Evolutionary conservation across 208 protist species (phyloP), one percentile per base, ranked within the genome.

Genomic region (Trypanosoma caninum): DNA sequence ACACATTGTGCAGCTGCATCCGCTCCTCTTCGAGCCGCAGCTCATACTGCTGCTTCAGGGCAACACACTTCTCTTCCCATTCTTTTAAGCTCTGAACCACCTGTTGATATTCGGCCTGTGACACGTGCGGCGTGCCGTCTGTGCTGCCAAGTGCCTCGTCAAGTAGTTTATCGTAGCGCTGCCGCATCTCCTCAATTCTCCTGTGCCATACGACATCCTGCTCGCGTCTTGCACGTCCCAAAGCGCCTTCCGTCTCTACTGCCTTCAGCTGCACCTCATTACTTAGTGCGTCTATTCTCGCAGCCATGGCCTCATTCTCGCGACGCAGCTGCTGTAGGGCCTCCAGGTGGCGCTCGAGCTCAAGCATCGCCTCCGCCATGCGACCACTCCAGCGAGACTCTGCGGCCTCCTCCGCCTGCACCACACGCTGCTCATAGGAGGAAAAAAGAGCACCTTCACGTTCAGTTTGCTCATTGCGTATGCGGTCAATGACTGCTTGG

Each of bases 51-150:
- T 60, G 73, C 45, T 72, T 59, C 10, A 63, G 14, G 4, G 57
- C 40, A 9, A 78, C 46, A 16, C 76, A 75, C 23, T 66, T 55
- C 46, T 78, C 69, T 33, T 79, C 71, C 48, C 62, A 53, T 25
- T 65, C 48, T 10, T 52, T 35, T 18, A 78, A 41, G 34, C 40
- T 13, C 11, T 27, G 35, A 4, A 72, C 25, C 28, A 65, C 34
- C n/a, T 27, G 11, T n/a, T 82, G 62, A 47, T 76, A 59, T 14
- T 77, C 42, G 13, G n/a, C 31, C 4, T 60, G 66, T 27, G 65
- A 38, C 14, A 70, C 58, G 27, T 52, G 37, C 2, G 40, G n/a
- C 20, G 16, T 31, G 8, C 22, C 28, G 0, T 68, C 59, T 6
- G 10, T 28, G 23, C 41, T 40, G 16, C 38, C 33, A 5, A 73